These are phyloP conservation scores for Eimeria necatrix DNA, from an alignment of 169 alveolate genomes.

Conservation along the genomic window DNA sequence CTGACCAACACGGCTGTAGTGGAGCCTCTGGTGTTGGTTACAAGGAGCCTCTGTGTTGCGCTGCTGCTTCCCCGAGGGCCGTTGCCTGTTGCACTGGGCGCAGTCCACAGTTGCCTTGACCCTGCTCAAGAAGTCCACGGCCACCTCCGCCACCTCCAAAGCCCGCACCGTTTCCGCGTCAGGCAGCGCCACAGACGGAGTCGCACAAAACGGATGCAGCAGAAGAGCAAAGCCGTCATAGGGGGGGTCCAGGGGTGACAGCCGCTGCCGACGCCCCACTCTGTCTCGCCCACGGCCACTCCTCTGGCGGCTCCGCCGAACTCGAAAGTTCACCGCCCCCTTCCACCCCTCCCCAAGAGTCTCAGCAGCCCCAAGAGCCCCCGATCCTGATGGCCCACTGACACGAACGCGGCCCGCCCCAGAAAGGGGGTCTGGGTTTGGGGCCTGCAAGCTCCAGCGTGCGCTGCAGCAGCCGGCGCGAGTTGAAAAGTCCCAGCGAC, in stretches of 20 bases:
- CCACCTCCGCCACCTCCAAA: slow-evolving; percentile 17
- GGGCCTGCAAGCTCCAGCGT: background rate
- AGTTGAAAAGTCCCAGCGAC: background rate
- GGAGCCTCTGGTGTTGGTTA: slow-evolving; percentile 46
- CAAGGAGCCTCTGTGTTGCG: background rate
- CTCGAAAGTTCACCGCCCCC: slow-evolving; percentile 47
- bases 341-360: slow-evolving; percentile 13
- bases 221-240: slow-evolving; percentile 36
- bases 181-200: slow-evolving; percentile 26
- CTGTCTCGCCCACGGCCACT: slow-evolving; percentile 31
- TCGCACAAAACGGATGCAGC: slow-evolving; percentile 42
- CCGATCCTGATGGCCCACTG: slow-evolving; percentile 8
- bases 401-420: background rate
- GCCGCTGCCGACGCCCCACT: slow-evolving; percentile 35
- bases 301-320: background rate
- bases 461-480: too few species aligned
- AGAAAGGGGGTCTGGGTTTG: background rate
- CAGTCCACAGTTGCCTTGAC: slow-evolving; percentile 24
- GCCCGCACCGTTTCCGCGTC: slow-evolving; percentile 32
- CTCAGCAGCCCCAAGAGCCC: background rate
- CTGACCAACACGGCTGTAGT: slow-evolving; percentile 50
- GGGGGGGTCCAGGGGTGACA: slow-evolving; percentile 64
- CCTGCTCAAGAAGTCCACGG: slow-evolving; percentile 42
- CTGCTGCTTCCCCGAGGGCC: background rate
- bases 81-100: slow-evolving; percentile 29